Conservation (phyloP, 2,329 filamentous ascomycete species). For the Neospermospora avenae region DNA sequence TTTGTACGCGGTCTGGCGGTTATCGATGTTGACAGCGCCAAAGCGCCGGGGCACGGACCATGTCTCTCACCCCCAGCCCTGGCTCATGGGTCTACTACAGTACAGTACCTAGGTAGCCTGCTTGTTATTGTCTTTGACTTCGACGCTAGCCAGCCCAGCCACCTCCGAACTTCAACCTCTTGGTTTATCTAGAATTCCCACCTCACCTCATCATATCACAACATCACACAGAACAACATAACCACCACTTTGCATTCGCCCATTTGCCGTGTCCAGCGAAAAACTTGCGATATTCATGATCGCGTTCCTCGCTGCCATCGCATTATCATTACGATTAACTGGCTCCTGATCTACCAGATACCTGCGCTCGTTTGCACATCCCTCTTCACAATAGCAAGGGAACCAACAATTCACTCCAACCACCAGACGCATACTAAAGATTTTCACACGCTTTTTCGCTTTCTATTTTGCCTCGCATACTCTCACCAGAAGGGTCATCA, state of each 20-base stretch:
- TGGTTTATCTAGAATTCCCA: conserved; percentile 3
- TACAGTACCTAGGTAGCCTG: too few species aligned
- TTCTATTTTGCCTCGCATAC: not conserved
- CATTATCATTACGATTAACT: conserved; percentile 1
- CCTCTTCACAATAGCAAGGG: not conserved
- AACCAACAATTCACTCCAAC: not conserved
- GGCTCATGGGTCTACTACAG: too few species aligned
- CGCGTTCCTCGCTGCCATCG: not conserved
- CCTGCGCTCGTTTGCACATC: conserved; percentile 3
- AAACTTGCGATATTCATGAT: conserved; percentile 1
- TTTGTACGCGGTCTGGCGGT: conserved; percentile 15
- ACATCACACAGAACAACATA: not conserved
- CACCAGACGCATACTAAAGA: not conserved
- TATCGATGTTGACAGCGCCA: not conserved
- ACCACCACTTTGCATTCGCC: not conserved
- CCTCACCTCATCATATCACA: not conserved
- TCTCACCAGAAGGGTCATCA: not conserved
- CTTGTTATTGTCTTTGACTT: too few species aligned
- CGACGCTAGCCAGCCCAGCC: not conserved
- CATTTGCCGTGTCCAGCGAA: not conserved
- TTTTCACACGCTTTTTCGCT: not conserved
- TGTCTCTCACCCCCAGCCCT: not conserved
- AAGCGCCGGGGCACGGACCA: conserved; percentile 1
- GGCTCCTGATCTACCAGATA: not conserved
- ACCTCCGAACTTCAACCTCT: conserved; percentile 22